Percentiles rank a stretch among this genome's conserved stretches.
These are phyloP conservation scores for Rossbeevera mucosa DNA, from an alignment of 768 basidiomycete species.

Conservation along the genomic window DNA sequence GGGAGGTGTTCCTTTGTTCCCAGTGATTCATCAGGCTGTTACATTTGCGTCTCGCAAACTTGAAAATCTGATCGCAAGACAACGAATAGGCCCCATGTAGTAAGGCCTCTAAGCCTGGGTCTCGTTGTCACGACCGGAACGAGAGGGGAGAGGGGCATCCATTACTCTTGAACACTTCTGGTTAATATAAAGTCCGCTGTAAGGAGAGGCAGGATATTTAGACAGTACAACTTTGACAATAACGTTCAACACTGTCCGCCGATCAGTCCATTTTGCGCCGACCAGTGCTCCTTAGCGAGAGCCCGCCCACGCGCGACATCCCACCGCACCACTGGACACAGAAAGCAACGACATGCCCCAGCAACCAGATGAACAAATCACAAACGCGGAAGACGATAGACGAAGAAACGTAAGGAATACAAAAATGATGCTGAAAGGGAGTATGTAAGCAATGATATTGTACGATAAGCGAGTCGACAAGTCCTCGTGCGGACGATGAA, in stretches of 20 bases:
- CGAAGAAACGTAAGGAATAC: constrained; percentile 11
- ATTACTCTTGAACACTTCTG: constrained; percentile 4
- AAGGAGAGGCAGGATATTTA: constrained; percentile 4
- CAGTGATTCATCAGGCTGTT: no score
- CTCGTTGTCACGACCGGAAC: neutral
- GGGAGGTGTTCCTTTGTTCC: no score
- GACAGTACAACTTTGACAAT: constrained; percentile 16
- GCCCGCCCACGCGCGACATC: neutral
- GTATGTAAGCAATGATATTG: constrained; percentile 28
- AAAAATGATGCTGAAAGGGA: constrained; percentile 14
- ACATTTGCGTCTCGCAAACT: no score
- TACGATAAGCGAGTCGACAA: constrained; percentile 29
- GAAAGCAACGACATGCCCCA: constrained; percentile 3
- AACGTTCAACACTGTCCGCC: constrained; percentile 14
- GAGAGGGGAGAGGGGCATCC: neutral
- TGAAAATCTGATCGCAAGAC: no score
- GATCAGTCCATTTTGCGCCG: constrained; percentile 1
- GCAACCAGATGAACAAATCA: neutral
- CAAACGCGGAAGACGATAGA: constrained; percentile 4
- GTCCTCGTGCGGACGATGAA: constrained; percentile 20
- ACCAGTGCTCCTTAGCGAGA: neutral
- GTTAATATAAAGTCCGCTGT: constrained; percentile 16
- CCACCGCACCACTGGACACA: neutral
- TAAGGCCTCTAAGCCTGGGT: neutral
- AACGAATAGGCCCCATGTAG: no score